These are phyloP conservation scores for Neopestalotiopsis clavispora DNA, from an alignment of 2,329 filamentous ascomycete genomes.

Conservation along the genomic window DNA sequence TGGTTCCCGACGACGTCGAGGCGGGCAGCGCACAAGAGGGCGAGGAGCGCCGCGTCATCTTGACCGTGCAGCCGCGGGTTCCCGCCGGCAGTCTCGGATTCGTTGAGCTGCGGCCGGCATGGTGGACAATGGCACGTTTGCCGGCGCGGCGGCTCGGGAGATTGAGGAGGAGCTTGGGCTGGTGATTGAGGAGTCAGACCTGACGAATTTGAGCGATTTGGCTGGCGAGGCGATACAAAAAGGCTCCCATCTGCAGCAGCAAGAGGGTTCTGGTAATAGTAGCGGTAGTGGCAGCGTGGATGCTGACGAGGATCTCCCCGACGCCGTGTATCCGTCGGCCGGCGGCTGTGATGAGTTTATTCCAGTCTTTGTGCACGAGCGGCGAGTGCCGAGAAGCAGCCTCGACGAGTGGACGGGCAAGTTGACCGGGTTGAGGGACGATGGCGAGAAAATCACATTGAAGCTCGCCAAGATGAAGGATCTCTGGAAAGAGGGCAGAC, in stretches of 20 bases:
- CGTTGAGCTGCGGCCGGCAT: constrained; percentile 62
- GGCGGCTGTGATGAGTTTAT: constrained; percentile 67
- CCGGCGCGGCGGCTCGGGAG: constrained; percentile 63
- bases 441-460: constrained; percentile 67
- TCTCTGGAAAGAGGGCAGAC: constrained; percentile 60
- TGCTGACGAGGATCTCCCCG: constrained; percentile 36
- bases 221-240: constrained; percentile 36
- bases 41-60: constrained; percentile 57
- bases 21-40: constrained; percentile 31
- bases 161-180: constrained; percentile 65
- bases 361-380: constrained; percentile 62
- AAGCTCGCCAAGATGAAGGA: constrained; percentile 62
- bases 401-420: constrained; percentile 61
- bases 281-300: no score
- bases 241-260: neutral
- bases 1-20: constrained; percentile 55
- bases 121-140: constrained; percentile 60
- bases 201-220: constrained; percentile 58
- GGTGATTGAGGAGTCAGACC: constrained; percentile 50
- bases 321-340: constrained; percentile 61
- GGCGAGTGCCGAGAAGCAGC: constrained; percentile 52
- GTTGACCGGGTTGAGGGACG: constrained; percentile 60
- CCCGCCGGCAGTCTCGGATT: constrained; percentile 59
- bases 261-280: no score
- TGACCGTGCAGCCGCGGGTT: constrained; percentile 65